Base-by-base conservation (phyloP, 2,329 filamentous ascomycete genomes). In the Lachnum nothofagi region DNA sequence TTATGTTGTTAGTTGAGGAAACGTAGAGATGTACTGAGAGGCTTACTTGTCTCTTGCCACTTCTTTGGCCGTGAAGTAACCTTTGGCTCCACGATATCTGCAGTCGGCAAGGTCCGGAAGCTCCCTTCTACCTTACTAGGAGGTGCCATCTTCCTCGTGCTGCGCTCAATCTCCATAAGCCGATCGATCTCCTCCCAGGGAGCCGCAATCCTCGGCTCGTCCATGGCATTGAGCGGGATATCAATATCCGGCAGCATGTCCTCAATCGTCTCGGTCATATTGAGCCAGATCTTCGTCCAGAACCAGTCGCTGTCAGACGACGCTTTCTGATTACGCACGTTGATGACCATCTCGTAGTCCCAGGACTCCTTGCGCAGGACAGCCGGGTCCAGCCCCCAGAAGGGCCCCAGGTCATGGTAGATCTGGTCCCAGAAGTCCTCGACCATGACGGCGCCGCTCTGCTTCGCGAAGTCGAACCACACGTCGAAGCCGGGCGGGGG, bases 161-260 rank as follows among this genome's bases (percentile, higher is more conserved):
- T 61, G 44, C 67, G 65, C 57, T 79, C 79, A 43, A 69, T 65
- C 10, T 66, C 64, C 14, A 81, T 68, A 46, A 77, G 67, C 16
- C 68, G 65, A 19, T 73, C 67, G 33, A 83, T 72, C 8, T 60
- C 70, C 40, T 82, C 74, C 67, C 73, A 79, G 6, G 77, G 72
- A 2, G 79, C 76, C 24, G 83, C 65, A 17, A 85, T 65, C n/a
- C 81, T 71, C 10, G 80, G 74, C 63, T 85, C 79, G 61, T 84
- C 80, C 70, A 82, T 74, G 44, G 74, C 72, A 60, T 85, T 85
- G 65, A 83, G 76, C 8, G 79, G 75, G 67, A 85, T 81, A 60
- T 84, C 80, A 60, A 85, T 75, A 56, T 85, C 80, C 2, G 81
- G 81, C 22, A 85, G 63, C 44, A 73, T 67, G 17, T 70, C 59